Evolutionary conservation across 805 yeast genomes (phyloP), one percentile per base, ranked within the genome.

Genomic region (Candida chauliodis): DNA sequence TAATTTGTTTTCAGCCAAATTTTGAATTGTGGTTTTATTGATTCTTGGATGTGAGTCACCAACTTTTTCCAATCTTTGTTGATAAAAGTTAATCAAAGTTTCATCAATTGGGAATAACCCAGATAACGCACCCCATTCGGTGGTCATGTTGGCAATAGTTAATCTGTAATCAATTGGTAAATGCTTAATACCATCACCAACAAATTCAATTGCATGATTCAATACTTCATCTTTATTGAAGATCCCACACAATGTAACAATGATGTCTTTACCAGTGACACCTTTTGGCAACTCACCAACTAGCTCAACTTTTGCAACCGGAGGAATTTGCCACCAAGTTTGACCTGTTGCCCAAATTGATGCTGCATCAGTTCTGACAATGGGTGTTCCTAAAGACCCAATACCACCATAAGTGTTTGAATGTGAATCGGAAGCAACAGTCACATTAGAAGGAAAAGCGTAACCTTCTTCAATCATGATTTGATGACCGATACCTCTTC

Each of bases 251-350:
- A 93, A 73, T 0, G 97, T 93, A 16, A 95, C 95, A 58, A 93
- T 93, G 36, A 93, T 93, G 65, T 93, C 99, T 62, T 93, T 93
- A 45, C 99, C 99, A 3, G 95, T 80, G 13, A 87, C 89, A 13
- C 96, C 96, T 36, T 73, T 64, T 9, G 95, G 96, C 42, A 93
- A 73, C 49, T 76, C 62, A 30, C 96, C 96, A 47, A 75, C 70
- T 40, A 93, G 74, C 59, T 87, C 95, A 8, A 93, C 98, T 53
- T 81, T 79, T 24, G 98, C 99, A 17, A 93, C 98, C 0, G 99
- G 98, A 2, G 99, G 99, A 39, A 93, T 87, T 76, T 95, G 99
- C 99, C 99, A 93, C 99, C 99, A 93, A 3, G 99, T 93, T 66
- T 89, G 95, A 28, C 98, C 98, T 0, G 99, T 93, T 9, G 99